A percentile compares a stretch with the other conserved stretches of the same genome.
These are phyloP conservation scores for Linum lewisii DNA, from an alignment of 345 rosid genomes.

Conservation along the genomic window DNA sequence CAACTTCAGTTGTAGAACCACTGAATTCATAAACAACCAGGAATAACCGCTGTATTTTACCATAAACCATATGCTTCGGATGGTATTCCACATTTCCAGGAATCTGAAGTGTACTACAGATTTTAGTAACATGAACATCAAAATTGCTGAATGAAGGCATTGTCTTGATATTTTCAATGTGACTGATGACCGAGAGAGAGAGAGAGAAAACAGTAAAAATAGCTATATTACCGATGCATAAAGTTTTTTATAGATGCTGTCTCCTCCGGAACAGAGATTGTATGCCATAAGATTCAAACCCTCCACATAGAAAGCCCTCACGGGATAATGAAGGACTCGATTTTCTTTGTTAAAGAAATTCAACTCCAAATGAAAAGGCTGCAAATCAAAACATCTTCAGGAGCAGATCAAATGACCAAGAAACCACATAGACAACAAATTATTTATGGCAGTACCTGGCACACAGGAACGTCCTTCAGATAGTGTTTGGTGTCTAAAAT, in stretches of 20 bases:
- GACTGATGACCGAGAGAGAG: neutral
- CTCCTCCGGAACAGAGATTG: constrained; percentile 78
- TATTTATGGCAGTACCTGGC: constrained; percentile 45
- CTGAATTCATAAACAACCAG: constrained; percentile 79
- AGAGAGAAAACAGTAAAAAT: constrained; percentile 8
- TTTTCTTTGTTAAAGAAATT: constrained; percentile 91
- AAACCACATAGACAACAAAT: constrained; percentile 10
- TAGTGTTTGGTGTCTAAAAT: constrained; percentile 57
- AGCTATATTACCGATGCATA: constrained; percentile 56
- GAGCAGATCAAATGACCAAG: constrained; percentile 14
- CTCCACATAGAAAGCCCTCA: constrained; percentile 81
- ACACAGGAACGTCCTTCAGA: constrained; percentile 79
- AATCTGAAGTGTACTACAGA: constrained; percentile 35
- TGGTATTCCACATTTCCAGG: constrained; percentile 73
- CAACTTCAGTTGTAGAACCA: constrained; percentile 74
- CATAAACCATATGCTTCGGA: constrained; percentile 60
- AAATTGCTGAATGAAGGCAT: neutral
- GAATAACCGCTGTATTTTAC: constrained; percentile 68
- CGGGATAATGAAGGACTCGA: constrained; percentile 93
- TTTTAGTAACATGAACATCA: neutral
- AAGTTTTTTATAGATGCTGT: constrained; percentile 72
- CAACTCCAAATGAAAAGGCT: constrained; percentile 97
- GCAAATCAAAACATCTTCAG: constrained; percentile 32
- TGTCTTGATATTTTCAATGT: neutral
- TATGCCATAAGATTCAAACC: constrained; percentile 79